Base-by-base conservation (phyloP, 306 rosid genomes). In the Prunus mira region DNA sequence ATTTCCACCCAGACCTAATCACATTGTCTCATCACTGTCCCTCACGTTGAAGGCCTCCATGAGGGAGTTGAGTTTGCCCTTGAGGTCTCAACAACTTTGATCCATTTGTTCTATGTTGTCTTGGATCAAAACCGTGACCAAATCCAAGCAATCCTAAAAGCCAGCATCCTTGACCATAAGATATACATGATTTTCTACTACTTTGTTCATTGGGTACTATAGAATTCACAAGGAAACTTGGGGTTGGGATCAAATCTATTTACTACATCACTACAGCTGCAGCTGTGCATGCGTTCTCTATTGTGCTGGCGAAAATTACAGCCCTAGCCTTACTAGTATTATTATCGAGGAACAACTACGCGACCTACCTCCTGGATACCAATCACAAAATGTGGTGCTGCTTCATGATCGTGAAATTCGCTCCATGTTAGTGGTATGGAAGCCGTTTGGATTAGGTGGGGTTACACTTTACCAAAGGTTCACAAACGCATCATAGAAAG, bases 371-470 rank as follows among this genome's bases (percentile, higher is more conserved):
- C 1, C 1, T 0, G 38, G 38, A 0, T 32, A 55, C 27, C 12
- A 10, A 0, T n/a, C 61, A 55, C n/a, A 22, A 55, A n/a, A 22
- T 9, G 27, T 55, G 27, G 61, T n/a, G 11, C 0, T 55, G 13
- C 82, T 84, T 18, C 84, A 51, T 1, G 89, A 72, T 2, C 19
- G 68, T 0, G 93, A 89, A 58, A 52, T 73, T 10, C 66, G 20
- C 1, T 30, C 78, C 0, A 10, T 87, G 20, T 27, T 63, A 56
- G 79, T 82, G 58, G 14, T 87, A 1, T 34, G 80, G 9, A n/a
- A 12, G 3, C 84, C 86, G 0, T 84, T 69, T 65, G 97, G 91
- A 32, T 32, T 30, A 5, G 84, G 79, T 19, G 82, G 76, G 9
- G 67, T 81, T 0, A 86, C 77, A 0, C 78, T 87, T 20, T 85